phyloP scores from a whole-genome alignment of 805 yeast genomes.

The Ascoidea asiatica region DNA sequence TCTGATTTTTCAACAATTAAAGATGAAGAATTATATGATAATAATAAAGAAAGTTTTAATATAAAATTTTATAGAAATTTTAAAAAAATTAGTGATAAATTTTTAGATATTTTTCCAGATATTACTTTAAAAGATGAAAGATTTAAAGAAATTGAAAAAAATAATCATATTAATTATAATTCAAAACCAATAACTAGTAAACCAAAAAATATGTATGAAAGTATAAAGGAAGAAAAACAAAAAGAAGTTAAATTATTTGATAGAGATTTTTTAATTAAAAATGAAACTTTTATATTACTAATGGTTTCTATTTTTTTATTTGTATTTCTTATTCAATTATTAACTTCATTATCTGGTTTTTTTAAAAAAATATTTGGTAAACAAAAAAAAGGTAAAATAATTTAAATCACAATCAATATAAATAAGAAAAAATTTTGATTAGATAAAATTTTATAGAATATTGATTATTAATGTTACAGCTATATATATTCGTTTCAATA shows the following conservation, averaged over 20 bases:
- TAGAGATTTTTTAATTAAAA: slow-evolving; percentile 32
- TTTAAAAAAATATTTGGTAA: no score
- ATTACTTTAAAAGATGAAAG: slow-evolving; percentile 19
- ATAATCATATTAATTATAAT: slow-evolving; percentile 38
- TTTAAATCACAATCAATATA: no score
- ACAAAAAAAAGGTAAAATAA: no score
- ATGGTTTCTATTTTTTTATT: slow-evolving; percentile 13
- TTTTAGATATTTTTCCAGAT: slow-evolving; percentile 13
- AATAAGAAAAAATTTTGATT: no score
- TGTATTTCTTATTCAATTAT: no score
- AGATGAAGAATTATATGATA: slow-evolving; percentile 10
- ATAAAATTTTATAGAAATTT: slow-evolving; percentile 9
- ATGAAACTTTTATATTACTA: slow-evolving; percentile 32
- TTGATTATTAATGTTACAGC: no score
- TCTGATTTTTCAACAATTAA: slow-evolving; percentile 19
- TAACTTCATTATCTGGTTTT: no score
- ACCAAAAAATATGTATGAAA: slow-evolving; percentile 15
- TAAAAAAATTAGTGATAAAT: slow-evolving; percentile 19
- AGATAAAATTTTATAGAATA: no score
- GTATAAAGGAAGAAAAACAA: slow-evolving; percentile 24
- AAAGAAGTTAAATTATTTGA: slow-evolving; percentile 24
- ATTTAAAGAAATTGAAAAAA: slow-evolving; percentile 19
- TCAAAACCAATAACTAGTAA: slow-evolving; percentile 29
- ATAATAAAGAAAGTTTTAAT: slow-evolving; percentile 8
- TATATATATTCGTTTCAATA: no score